Percentiles rank a stretch among this genome's conserved stretches.
phyloP scores from a whole-genome alignment of 805 yeast species.

The Candida ortonii region DNA sequence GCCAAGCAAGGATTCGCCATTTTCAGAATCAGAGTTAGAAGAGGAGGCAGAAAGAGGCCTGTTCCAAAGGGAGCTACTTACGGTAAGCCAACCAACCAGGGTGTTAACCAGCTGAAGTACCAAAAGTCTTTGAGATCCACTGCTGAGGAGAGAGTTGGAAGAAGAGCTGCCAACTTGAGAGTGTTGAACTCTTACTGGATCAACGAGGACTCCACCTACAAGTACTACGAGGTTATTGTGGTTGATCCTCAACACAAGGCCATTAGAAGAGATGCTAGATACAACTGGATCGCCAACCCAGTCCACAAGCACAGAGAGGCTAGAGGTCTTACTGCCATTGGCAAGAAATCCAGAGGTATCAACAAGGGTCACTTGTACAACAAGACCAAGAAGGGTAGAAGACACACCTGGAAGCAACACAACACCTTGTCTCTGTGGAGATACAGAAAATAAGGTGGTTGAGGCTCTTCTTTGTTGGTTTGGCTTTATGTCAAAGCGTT shows the following conservation, averaged over 20 bases:
- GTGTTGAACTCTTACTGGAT: constrained; percentile 99
- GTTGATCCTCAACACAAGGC: constrained; percentile 98
- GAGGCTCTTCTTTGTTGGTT: constrained; percentile 6
- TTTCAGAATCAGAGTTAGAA: constrained; percentile 98
- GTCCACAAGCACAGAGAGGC: constrained; percentile 99
- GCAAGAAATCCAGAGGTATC: constrained; percentile 99
- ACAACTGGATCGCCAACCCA: constrained; percentile 99
- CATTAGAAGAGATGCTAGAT: constrained; percentile 96
- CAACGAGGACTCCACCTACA: constrained; percentile 99
- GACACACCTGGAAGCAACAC: constrained; percentile 99
- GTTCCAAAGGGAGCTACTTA: constrained; percentile 99
- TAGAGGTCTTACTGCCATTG: constrained; percentile 97
- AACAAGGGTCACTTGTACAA: constrained; percentile 99
- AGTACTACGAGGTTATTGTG: constrained; percentile 96
- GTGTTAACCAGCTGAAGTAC: constrained; percentile 98
- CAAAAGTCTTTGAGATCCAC: constrained; percentile 97
- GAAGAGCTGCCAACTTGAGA: constrained; percentile 98
- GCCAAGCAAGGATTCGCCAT: constrained; percentile 99
- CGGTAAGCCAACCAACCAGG: constrained; percentile 99
- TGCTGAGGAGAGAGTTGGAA: constrained; percentile 99
- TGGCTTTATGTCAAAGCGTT: too few relatives aligned
- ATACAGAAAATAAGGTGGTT: constrained; percentile 76
- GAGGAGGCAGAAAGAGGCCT: constrained; percentile 99
- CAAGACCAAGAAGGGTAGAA: constrained; percentile 98
- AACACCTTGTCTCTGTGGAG: constrained; percentile 99